phyloP scores from a whole-genome alignment of 495 filamentous ascomycete genomes.

The Aspergillus incahuasiensis region DNA sequence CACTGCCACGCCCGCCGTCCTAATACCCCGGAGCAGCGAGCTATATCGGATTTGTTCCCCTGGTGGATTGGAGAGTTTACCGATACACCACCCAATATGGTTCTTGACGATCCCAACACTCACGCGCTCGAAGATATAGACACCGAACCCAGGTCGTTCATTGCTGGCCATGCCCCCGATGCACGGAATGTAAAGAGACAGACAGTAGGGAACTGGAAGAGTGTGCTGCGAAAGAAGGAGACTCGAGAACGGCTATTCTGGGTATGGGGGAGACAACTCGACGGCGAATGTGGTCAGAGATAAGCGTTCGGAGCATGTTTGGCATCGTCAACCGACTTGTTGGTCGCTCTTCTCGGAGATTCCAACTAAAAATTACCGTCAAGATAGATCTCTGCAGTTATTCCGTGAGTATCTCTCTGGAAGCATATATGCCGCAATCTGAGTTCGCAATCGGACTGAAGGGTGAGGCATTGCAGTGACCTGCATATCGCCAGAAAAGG shows the following conservation, averaged over 20 bases:
- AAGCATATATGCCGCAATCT: not conserved
- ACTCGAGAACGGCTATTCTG: not conserved
- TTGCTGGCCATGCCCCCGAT: constrained; percentile 56
- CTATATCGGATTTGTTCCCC: constrained; percentile 41
- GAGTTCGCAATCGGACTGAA: not conserved
- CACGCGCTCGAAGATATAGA: constrained; percentile 39
- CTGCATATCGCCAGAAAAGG: not conserved
- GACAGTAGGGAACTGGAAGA: constrained; percentile 52
- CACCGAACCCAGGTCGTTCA: constrained; percentile 52
- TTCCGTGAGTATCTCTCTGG: too few relatives aligned
- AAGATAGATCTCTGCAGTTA: too few relatives aligned
- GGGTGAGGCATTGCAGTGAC: not conserved
- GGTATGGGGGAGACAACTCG: not conserved
- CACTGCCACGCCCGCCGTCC: constrained; percentile 37
- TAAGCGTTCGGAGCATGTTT: not conserved
- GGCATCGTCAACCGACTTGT: too few relatives aligned
- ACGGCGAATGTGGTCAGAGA: not conserved
- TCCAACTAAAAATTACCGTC: too few relatives aligned
- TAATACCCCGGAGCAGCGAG: constrained; percentile 37
- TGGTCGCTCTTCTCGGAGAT: too few relatives aligned
- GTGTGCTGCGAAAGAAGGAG: constrained; percentile 35
- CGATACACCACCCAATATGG: constrained; percentile 45
- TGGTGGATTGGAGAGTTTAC: constrained; percentile 38
- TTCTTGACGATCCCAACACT: constrained; percentile 40
- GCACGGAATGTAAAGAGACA: constrained; percentile 51